Conservation (phyloP, 2,329 filamentous ascomycete genomes). For the Cordyceps javanica region DNA sequence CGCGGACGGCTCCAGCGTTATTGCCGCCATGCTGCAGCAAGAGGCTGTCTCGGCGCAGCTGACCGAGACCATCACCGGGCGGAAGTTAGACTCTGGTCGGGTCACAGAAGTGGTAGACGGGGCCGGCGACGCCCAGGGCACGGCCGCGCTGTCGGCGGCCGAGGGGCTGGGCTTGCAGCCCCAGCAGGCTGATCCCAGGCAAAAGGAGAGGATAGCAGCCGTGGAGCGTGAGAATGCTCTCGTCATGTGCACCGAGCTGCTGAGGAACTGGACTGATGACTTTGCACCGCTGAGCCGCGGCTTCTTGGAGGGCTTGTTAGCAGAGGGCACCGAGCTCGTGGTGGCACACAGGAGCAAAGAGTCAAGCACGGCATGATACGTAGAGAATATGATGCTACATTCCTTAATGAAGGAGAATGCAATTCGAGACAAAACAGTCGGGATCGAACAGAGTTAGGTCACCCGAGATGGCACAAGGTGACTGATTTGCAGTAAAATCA, state of each 20-base stretch:
- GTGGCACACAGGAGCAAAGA: conserved; percentile 20
- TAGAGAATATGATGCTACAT: neutral
- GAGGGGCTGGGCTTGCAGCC: conserved; percentile 37
- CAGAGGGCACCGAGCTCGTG: conserved; percentile 43
- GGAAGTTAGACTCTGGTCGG: conserved; percentile 13
- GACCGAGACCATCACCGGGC: conserved; percentile 43
- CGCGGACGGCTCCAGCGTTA: conserved; percentile 40
- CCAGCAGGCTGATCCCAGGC: conserved; percentile 39
- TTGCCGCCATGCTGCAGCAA: conserved; percentile 37
- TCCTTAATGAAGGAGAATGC: too few species aligned
- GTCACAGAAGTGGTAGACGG: conserved; percentile 10
- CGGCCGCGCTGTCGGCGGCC: conserved; percentile 19
- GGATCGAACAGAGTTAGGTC: too few species aligned
- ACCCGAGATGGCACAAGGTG: neutral
- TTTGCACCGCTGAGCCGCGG: conserved; percentile 33
- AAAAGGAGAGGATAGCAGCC: conserved; percentile 39
- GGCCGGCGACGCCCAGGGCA: conserved; percentile 14
- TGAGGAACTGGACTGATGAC: conserved; percentile 37
- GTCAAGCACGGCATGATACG: neutral
- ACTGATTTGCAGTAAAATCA: neutral
- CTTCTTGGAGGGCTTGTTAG: conserved; percentile 44
- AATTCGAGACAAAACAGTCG: too few species aligned
- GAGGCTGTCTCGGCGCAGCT: conserved; percentile 39
- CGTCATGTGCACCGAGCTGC: conserved; percentile 50
- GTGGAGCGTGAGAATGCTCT: conserved; percentile 57